Conservation (phyloP, 2,329 filamentous ascomycete genomes). For the Penicillium decumbens region DNA sequence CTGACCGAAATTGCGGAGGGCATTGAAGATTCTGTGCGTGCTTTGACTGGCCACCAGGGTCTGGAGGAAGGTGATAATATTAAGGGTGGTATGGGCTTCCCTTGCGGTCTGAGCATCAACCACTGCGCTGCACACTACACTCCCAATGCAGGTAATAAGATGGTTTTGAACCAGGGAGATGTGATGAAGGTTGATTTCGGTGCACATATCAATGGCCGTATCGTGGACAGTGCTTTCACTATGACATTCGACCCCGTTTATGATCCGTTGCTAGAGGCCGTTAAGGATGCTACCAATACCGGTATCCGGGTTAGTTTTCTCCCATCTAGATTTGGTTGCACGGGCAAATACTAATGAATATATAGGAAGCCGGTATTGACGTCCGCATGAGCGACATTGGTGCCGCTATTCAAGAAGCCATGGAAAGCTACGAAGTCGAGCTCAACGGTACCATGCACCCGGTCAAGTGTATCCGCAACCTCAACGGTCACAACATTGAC, state of each 20-base stretch:
- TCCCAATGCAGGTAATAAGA: slow-evolving; percentile 81
- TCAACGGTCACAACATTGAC: slow-evolving; percentile 85
- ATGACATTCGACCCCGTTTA: slow-evolving; percentile 65
- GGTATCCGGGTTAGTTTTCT: slow-evolving; percentile 59
- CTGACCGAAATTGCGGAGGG: slow-evolving; percentile 78
- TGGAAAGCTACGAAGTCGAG: slow-evolving; percentile 90
- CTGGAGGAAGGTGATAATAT: slow-evolving; percentile 73
- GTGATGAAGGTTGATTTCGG: slow-evolving; percentile 72
- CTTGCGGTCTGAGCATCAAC: slow-evolving; percentile 77
- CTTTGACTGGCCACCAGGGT: slow-evolving; percentile 70
- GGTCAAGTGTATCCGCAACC: slow-evolving; percentile 78
- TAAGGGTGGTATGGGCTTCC: slow-evolving; percentile 79
- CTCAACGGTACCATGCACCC: slow-evolving; percentile 72
- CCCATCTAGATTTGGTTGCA: neutral
- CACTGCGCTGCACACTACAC: slow-evolving; percentile 83
- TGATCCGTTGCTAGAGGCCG: slow-evolving; percentile 62
- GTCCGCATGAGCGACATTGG: slow-evolving; percentile 83
- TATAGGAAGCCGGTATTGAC: slow-evolving; percentile 80
- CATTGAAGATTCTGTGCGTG: slow-evolving; percentile 79
- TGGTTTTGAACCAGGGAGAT: slow-evolving; percentile 59
- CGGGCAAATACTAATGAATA: slow-evolving; percentile 7
- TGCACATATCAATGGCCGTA: slow-evolving; percentile 65
- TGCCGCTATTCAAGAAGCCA: slow-evolving; percentile 77
- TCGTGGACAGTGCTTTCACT: slow-evolving; percentile 68
- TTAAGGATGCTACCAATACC: slow-evolving; percentile 65